These are phyloP conservation scores for Tuber melanosporum DNA, from an alignment of 495 filamentous ascomycete species.

Conservation along the genomic window DNA sequence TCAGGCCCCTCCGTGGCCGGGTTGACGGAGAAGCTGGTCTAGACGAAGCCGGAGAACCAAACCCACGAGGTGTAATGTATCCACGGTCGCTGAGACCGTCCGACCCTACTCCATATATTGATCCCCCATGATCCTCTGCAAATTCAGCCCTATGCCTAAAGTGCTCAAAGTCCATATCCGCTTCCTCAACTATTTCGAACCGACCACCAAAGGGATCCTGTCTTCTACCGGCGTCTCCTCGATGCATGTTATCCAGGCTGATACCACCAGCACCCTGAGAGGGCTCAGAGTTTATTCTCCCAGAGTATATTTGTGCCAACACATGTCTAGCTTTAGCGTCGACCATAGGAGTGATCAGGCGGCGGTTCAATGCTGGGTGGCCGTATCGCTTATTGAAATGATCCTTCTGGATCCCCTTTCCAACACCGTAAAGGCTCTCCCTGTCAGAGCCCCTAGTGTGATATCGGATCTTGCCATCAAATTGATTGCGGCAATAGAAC, in stretches of 20 bases:
- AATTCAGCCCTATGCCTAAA: constrained; percentile 88
- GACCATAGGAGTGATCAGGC: constrained; percentile 92
- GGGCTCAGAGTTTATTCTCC: constrained; percentile 55
- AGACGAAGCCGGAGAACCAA: constrained; percentile 35
- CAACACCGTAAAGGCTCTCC: constrained; percentile 31
- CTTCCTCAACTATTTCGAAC: constrained; percentile 86
- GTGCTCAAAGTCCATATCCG: constrained; percentile 85
- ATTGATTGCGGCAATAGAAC: constrained; percentile 66
- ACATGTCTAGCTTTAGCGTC: constrained; percentile 79
- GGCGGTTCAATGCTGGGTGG: constrained; percentile 82
- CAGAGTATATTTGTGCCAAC: constrained; percentile 71
- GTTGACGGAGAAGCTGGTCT: constrained; percentile 29
- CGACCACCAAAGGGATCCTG: constrained; percentile 47
- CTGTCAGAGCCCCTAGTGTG: constrained; percentile 51
- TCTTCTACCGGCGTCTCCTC: constrained; percentile 63
- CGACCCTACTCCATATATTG: constrained; percentile 35
- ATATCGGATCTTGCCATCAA: constrained; percentile 70
- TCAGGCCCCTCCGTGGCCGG: constrained; percentile 14
- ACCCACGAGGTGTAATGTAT: constrained; percentile 32
- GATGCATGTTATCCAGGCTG: constrained; percentile 72
- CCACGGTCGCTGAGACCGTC: constrained; percentile 39
- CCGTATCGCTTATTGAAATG: constrained; percentile 76
- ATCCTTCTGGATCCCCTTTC: constrained; percentile 51
- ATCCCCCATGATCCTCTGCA: constrained; percentile 73
- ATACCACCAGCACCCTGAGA: constrained; percentile 54